Evolutionary conservation across 2,329 filamentous ascomycete species (phyloP), one percentile per base, ranked within the genome.

Genomic region (Exophiala dermatitidis): DNA sequence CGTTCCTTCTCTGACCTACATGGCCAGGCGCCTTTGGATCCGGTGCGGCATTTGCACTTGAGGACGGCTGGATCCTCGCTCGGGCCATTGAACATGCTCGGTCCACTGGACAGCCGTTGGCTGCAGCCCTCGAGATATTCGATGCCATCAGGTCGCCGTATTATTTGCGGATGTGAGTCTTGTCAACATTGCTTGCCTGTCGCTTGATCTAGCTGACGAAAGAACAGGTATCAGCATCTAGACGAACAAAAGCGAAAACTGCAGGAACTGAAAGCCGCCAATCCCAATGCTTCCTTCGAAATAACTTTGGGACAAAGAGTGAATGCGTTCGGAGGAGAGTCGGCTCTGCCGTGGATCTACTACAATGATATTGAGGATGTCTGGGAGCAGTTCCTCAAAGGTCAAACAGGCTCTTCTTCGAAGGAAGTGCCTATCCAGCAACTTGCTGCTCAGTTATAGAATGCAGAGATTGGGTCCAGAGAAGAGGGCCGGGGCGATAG

Each of bases 51-150:
- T 74, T 74, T 54, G 72, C 73, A 0, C 65, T 75, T 60, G 69
- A 76, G 57, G 73, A 75, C 62, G 71, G 69, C 5, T 76, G 70
- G 71, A 68, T 74, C 28, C 64, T 74, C 1, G 71, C 71, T 7
- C 66, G 66, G 51, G 65, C 71, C 2, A 63, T 69, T 34, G 63
- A 66, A 4, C 46, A 65, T 37, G 60, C 63, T 6, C 54, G 59
- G 10, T 34, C 37, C 2, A 40, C 50, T 54, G 19, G 50, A 10
- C 38, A 60, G 46, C 57, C 67, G 6, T 44, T 62, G 30, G 32
- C 47, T 46, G 62, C 64, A 31, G 69, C 70, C 2, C 55, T 73
- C 8, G 57, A 62, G 4, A 64, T 72, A 2, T 74, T 74, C 57
- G 67, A 73, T 42, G 36, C 52, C 1, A 70, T 74, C 45, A 57